Base-by-base conservation (phyloP, 208 protist species). In the Trypanosoma congolense region DNA sequence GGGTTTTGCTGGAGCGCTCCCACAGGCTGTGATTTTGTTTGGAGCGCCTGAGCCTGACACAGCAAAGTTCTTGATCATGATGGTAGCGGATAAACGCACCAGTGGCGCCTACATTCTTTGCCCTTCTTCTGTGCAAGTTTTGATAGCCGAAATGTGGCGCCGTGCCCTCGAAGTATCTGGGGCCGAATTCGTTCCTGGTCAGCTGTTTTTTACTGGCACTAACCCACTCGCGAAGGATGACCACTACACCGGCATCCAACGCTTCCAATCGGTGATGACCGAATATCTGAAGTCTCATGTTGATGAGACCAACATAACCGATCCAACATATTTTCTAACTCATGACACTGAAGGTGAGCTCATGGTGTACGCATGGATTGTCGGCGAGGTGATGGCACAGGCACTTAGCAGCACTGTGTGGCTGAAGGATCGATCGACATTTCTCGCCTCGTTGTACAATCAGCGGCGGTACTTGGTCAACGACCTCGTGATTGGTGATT, bases 401-500 rank as follows among this genome's bases (percentile, higher is more conserved):
- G 44, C 52, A 24, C 44, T 59, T 28, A 2, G 18, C 19, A 16
- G 46, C 21, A 28, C 46, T 25, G 12, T 9, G 0, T 66, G 56
- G 54, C 54, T 48, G 24, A 8, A 10, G 12, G 43, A 53, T 52
- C 48, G 61, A 3, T 6, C 41, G 0, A 44, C 53, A 5, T 81
- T 65, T 55, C 4, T 59, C 55, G 9, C 10, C 0, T 45, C 53
- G 4, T 19, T 82, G 1, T 82, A 81, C 49, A 3, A 47, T 1
- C 81, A 89, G 49, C 67, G 73, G 19, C 70, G 77, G 19, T 84
- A 80, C 60, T 42, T 80, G n/a, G 46, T 84, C 16, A 62, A 59
- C 12, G 77, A 84, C 65, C 59, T 70, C 42, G 48, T 89, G 21
- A 24, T 83, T 25, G 81, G 77, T 36, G 70, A 83, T 57, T 89